Evolutionary conservation across 2,329 filamentous ascomycete genomes (phyloP).

Genomic region (Ascochyta fabae): DNA sequence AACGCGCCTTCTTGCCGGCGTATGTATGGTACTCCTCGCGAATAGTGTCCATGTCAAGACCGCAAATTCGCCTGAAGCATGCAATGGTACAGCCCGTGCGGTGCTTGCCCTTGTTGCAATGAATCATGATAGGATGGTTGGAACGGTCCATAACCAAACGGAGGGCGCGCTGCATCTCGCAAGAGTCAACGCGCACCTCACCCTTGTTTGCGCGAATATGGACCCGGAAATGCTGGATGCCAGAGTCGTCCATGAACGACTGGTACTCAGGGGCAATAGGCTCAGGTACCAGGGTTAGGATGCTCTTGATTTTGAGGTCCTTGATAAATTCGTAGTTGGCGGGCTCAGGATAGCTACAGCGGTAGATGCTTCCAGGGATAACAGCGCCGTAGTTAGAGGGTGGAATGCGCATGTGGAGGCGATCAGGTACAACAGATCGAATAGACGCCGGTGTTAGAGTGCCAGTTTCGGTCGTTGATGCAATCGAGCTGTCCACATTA

Average conservation of each 20-base stretch:
- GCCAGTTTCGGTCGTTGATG: constrained; percentile 20
- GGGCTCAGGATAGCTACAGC: constrained; percentile 78
- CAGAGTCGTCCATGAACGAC: constrained; percentile 68
- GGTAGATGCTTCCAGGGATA: constrained; percentile 73
- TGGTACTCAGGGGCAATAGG: constrained; percentile 56
- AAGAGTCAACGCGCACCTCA: constrained; percentile 47
- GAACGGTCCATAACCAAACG: constrained; percentile 71
- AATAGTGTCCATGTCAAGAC: constrained; percentile 68
- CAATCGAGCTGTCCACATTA: constrained; percentile 6
- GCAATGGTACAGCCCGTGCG: constrained; percentile 90
- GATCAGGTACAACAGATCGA: constrained; percentile 30
- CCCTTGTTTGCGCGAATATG: constrained; percentile 91
- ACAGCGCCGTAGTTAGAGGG: constrained; percentile 81
- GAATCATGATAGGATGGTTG: constrained; percentile 83
- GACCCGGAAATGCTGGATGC: constrained; percentile 76
- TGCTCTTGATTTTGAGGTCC: constrained; percentile 74
- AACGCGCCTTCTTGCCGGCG: constrained; percentile 58
- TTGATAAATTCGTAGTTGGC: constrained; percentile 75
- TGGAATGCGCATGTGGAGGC: constrained; percentile 50
- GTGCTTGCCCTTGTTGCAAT: constrained; percentile 95
- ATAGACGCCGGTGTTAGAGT: constrained; percentile 31
- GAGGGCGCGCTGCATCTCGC: constrained; percentile 72
- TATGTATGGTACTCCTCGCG: constrained; percentile 77
- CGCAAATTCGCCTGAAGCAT: constrained; percentile 72
- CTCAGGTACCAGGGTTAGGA: constrained; percentile 68